phyloP scores from a whole-genome alignment of 2,329 filamentous ascomycete species.

The Tolypocladium nubicola region DNA sequence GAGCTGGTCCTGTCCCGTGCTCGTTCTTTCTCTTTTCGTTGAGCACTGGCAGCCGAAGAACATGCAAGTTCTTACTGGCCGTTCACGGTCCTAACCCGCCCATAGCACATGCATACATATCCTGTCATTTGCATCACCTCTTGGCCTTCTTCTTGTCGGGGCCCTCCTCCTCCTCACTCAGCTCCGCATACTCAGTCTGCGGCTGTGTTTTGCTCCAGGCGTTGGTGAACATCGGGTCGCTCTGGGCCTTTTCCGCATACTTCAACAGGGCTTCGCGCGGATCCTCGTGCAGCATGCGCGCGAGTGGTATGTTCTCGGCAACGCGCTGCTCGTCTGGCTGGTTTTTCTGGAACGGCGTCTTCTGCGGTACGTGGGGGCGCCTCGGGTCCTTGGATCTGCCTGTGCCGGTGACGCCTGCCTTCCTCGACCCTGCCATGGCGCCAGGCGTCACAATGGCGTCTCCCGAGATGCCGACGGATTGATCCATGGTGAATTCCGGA shows the following conservation, averaged over 20 bases:
- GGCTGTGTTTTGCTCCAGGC: slow-evolving; percentile 91
- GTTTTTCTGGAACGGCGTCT: slow-evolving; percentile 83
- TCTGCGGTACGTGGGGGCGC: slow-evolving; percentile 70
- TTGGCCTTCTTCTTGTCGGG: slow-evolving; percentile 57
- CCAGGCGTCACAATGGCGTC: slow-evolving; percentile 70
- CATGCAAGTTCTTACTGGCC: background rate
- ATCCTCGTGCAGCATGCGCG: slow-evolving; percentile 91
- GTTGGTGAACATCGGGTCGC: slow-evolving; percentile 87
- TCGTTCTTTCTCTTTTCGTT: background rate
- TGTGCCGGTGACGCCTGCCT: slow-evolving; percentile 64
- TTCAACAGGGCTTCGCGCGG: slow-evolving; percentile 87
- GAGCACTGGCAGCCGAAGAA: background rate
- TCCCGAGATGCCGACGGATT: slow-evolving; percentile 68
- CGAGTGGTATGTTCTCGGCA: slow-evolving; percentile 77
- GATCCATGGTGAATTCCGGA: slow-evolving; percentile 73
- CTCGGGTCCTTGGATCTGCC: slow-evolving; percentile 70
- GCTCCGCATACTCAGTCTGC: slow-evolving; percentile 78
- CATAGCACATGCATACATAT: background rate
- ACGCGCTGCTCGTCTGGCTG: slow-evolving; percentile 88
- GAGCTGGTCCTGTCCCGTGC: background rate
- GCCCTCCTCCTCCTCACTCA: slow-evolving; percentile 73
- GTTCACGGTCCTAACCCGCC: background rate
- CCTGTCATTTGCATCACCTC: slow-evolving; percentile 26
- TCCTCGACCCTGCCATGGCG: slow-evolving; percentile 39
- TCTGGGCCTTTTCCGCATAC: slow-evolving; percentile 87